phyloP scores from a whole-genome alignment of 345 rosid species.

The Citrus hindsii region DNA sequence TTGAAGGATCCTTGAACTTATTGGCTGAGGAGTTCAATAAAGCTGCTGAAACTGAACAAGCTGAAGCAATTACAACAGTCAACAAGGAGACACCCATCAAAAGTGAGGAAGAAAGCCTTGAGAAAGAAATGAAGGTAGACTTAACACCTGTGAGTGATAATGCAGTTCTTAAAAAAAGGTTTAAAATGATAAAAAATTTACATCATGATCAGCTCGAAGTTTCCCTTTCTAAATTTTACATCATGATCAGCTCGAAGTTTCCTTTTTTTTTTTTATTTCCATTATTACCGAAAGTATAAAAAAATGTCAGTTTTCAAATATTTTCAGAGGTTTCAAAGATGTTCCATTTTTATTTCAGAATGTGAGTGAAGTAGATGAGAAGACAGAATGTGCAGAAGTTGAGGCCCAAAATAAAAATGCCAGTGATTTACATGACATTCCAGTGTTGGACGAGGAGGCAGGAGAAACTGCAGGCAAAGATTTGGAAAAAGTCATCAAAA shows the following conservation, averaged over 20 bases:
- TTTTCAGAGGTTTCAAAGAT: background rate
- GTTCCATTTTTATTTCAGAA: slow-evolving; percentile 13
- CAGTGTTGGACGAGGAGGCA: slow-evolving; percentile 12
- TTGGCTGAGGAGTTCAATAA: slow-evolving; percentile 2
- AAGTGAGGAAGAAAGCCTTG: slow-evolving; percentile 13
- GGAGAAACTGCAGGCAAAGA: slow-evolving; percentile 6
- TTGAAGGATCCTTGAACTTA: background rate
- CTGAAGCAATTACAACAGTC: background rate
- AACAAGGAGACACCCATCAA: slow-evolving; percentile 9
- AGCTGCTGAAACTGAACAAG: slow-evolving; percentile 9
- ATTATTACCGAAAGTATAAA: background rate
- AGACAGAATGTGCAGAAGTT: background rate
- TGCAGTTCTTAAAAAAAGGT: slow-evolving; percentile 12
- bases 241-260: background rate
- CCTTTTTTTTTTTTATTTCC: background rate
- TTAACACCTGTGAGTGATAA: background rate
- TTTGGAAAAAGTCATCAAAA: background rate
- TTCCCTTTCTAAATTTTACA: background rate
- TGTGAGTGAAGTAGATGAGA: slow-evolving; percentile 5
- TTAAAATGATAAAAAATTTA: background rate
- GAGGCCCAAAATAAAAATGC: background rate
- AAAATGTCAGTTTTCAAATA: background rate
- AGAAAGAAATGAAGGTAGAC: slow-evolving; percentile 15
- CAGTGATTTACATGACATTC: background rate
- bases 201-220: background rate